These are phyloP conservation scores for Diaporthe sp. DNA, from an alignment of 2,329 filamentous ascomycete species.

Conservation along the genomic window DNA sequence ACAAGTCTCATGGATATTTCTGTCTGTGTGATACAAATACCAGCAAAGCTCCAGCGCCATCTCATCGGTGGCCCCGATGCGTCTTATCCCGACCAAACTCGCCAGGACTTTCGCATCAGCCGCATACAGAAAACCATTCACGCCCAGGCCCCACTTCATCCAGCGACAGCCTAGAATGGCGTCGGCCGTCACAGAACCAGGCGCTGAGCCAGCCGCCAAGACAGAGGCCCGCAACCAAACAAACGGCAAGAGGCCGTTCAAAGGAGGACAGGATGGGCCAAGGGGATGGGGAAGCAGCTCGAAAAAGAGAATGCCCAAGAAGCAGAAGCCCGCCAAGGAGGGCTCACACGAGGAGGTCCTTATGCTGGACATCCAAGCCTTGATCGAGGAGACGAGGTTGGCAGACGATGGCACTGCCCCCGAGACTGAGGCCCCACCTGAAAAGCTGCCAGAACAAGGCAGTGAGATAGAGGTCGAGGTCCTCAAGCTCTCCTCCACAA, in stretches of 20 bases:
- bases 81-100: background rate
- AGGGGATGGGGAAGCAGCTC: slow-evolving; percentile 45
- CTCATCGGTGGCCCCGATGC: slow-evolving; percentile 11
- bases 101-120: slow-evolving; percentile 27
- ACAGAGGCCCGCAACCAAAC: background rate
- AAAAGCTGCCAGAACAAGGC: slow-evolving; percentile 72
- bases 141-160: background rate
- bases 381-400: slow-evolving; percentile 61
- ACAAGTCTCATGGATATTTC: background rate
- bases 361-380: slow-evolving; percentile 70
- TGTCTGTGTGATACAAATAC: background rate
- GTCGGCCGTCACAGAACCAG: slow-evolving; percentile 8
- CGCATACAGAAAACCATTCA: slow-evolving; percentile 6
- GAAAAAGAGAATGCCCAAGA: slow-evolving; percentile 70
- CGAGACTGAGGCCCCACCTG: slow-evolving; percentile 43
- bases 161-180: slow-evolving; percentile 20
- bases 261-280: slow-evolving; percentile 9
- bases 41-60: background rate
- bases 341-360: slow-evolving; percentile 78
- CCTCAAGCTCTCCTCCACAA: slow-evolving; percentile 86
- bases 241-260: slow-evolving; percentile 36
- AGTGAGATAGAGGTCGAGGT: slow-evolving; percentile 88
- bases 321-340: slow-evolving; percentile 65
- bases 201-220: slow-evolving; percentile 22
- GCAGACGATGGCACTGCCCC: slow-evolving; percentile 48